Evolutionary conservation across 805 yeast species (phyloP).

Genomic region (Myxozyma lipomycoides): DNA sequence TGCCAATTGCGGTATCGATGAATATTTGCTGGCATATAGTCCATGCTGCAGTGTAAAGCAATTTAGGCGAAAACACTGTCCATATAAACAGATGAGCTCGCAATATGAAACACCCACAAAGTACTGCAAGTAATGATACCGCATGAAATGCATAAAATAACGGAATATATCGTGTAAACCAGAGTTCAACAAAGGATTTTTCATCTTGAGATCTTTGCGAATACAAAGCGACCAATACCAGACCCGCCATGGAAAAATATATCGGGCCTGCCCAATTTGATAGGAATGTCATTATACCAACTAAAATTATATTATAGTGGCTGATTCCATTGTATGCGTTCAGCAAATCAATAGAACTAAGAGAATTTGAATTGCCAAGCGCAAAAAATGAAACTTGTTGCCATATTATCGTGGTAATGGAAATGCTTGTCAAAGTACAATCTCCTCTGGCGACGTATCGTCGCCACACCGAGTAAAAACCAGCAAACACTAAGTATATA

Average conservation of each 20-base stretch:
- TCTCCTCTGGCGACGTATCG: constrained; percentile 5
- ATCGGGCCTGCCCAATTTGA: constrained; percentile 86
- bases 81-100: constrained; percentile 89
- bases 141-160: constrained; percentile 52
- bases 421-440: constrained; percentile 6
- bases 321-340: constrained; percentile 88
- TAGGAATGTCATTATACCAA: constrained; percentile 72
- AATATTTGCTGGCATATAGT: constrained; percentile 16
- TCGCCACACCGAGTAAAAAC: constrained; percentile 32
- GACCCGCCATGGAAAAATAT: constrained; percentile 50
- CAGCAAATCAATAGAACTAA: constrained; percentile 84
- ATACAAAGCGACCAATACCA: constrained; percentile 22
- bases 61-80: constrained; percentile 96
- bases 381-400: constrained; percentile 81
- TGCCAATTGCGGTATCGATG: constrained; percentile 13
- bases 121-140: constrained; percentile 53
- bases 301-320: constrained; percentile 62
- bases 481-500: constrained; percentile 43
- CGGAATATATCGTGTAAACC: constrained; percentile 31
- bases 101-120: constrained; percentile 66
- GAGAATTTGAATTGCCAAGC: constrained; percentile 85
- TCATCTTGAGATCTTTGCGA: constrained; percentile 1
- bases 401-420: constrained; percentile 38
- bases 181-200: constrained; percentile 23
- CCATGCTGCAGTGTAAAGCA: constrained; percentile 81